phyloP scores from a whole-genome alignment of 1,284 basidiomycete species.

The Papiliotrema laurentii region DNA sequence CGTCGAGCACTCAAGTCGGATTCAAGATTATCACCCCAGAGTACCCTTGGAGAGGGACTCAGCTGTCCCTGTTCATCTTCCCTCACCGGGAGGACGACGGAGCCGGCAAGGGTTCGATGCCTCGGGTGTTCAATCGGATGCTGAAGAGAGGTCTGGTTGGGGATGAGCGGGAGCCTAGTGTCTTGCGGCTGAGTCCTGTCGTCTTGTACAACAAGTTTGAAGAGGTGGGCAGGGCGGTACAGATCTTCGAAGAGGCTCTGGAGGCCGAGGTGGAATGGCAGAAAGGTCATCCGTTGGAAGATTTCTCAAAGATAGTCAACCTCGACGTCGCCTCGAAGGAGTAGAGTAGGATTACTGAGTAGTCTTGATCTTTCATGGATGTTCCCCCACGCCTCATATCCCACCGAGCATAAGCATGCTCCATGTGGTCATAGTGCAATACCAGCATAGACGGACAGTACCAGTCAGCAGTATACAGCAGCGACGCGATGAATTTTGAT shows the following conservation, averaged over 20 bases:
- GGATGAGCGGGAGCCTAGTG: slow-evolving; percentile 82
- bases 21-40: slow-evolving; percentile 87
- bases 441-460: too few species aligned
- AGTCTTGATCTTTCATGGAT: too few species aligned
- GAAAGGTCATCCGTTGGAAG: too few species aligned
- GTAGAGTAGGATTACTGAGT: too few species aligned
- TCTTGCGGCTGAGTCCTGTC: slow-evolving; percentile 78
- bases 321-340: too few species aligned
- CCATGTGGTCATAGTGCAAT: too few species aligned
- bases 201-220: slow-evolving; percentile 77
- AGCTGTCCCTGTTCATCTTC: slow-evolving; percentile 76
- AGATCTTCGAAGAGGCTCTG: slow-evolving; percentile 57
- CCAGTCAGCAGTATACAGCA: too few species aligned
- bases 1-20: slow-evolving; percentile 37
- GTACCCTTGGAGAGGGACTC: slow-evolving; percentile 67
- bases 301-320: too few species aligned
- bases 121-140: slow-evolving; percentile 61
- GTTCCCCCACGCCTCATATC: too few species aligned
- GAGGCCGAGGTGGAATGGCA: slow-evolving; percentile 25
- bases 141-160: slow-evolving; percentile 71
- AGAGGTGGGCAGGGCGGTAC: slow-evolving; percentile 68
- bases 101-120: slow-evolving; percentile 61
- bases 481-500: too few species aligned
- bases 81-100: slow-evolving; percentile 47
- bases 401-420: too few species aligned